Evolutionary conservation across 345 rosid species (phyloP).

Genomic region (Pseudoturritis turrita): DNA sequence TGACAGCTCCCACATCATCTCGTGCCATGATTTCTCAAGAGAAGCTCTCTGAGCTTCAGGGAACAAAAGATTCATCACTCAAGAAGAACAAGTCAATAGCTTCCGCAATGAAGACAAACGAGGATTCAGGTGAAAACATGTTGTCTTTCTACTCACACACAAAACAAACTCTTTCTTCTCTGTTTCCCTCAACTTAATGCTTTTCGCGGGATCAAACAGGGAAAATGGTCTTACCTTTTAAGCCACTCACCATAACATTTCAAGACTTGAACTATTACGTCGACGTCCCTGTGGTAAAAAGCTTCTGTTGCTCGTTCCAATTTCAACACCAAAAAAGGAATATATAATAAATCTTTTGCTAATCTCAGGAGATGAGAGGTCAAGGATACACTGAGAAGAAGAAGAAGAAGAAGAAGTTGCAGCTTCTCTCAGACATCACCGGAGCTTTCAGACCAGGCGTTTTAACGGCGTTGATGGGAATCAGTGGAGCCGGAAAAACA

Average conservation of each 20-base stretch:
- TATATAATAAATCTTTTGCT: not conserved
- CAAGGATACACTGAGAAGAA: conserved; percentile 41
- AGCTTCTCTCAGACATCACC: conserved; percentile 54
- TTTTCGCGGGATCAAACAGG: not conserved
- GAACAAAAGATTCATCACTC: conserved; percentile 22
- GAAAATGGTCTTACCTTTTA: conserved; percentile 71
- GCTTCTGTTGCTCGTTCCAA: not conserved
- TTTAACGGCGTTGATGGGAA: conserved; percentile 82
- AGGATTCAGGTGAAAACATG: conserved; percentile 7
- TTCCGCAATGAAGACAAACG: not conserved
- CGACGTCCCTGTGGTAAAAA: conserved; percentile 65
- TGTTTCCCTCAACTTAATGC: not conserved
- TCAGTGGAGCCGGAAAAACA: conserved; percentile 89
- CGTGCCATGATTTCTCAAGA: conserved; percentile 63
- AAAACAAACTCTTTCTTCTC: not conserved
- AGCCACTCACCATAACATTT: conserved; percentile 68
- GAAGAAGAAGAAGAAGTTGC: conserved; percentile 47
- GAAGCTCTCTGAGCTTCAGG: conserved; percentile 44
- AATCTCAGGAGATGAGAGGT: conserved; percentile 53
- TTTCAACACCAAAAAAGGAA: not conserved
- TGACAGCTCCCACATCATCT: conserved; percentile 63
- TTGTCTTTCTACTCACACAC: not conserved
- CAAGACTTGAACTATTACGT: conserved; percentile 60
- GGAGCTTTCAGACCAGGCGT: conserved; percentile 76
- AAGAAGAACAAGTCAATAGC: conserved; percentile 13